These are phyloP conservation scores for Linum trigynum DNA, from an alignment of 345 rosid genomes.

Conservation along the genomic window DNA sequence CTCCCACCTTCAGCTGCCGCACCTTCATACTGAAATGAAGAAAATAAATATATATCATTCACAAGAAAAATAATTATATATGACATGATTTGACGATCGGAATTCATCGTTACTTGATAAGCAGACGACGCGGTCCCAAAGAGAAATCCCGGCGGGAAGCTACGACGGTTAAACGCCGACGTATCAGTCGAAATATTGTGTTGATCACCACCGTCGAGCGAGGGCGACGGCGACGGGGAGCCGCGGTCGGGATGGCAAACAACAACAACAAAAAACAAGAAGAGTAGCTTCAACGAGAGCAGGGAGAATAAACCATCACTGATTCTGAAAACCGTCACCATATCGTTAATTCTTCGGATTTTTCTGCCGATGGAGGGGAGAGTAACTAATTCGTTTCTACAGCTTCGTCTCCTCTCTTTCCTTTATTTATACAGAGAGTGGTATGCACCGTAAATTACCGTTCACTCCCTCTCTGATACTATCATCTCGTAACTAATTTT, in stretches of 20 bases:
- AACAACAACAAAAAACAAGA: background rate
- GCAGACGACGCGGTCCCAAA: conserved; percentile 27
- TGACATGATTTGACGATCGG: background rate
- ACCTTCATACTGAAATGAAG: conserved; percentile 19
- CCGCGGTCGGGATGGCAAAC: background rate
- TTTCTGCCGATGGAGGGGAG: too few species aligned
- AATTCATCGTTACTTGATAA: conserved; percentile 17
- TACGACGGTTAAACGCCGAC: background rate
- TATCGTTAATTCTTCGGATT: too few species aligned
- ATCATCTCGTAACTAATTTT: too few species aligned
- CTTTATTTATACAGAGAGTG: too few species aligned
- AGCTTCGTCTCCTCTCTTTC: too few species aligned
- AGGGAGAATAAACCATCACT: background rate
- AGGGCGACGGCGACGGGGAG: background rate
- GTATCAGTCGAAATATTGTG: background rate
- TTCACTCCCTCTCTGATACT: too few species aligned
- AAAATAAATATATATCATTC: background rate
- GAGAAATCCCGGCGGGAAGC: conserved; percentile 22
- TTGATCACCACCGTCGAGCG: background rate
- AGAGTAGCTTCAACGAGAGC: background rate
- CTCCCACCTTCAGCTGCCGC: conserved; percentile 20
- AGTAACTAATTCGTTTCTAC: too few species aligned
- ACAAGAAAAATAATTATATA: background rate
- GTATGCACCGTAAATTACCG: too few species aligned
- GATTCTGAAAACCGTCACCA: background rate